phyloP scores from a whole-genome alignment of 192 early-diverging fungal species.

The Backusella mclennaniae region DNA sequence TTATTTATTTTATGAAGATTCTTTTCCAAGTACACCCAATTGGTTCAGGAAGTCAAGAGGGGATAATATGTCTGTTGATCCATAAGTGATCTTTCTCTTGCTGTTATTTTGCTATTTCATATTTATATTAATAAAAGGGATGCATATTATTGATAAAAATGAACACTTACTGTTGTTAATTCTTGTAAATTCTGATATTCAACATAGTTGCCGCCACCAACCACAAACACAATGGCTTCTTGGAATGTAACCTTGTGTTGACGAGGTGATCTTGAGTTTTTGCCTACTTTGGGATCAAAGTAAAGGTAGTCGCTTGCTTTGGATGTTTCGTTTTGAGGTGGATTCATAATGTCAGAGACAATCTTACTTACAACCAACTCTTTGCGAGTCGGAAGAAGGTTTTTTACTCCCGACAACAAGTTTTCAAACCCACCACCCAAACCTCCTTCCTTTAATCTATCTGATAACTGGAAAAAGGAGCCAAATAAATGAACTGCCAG shows the following conservation, averaged over 20 bases:
- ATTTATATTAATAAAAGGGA: slow-evolving; percentile 8
- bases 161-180: slow-evolving; percentile 64
- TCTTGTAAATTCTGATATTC: slow-evolving; percentile 97
- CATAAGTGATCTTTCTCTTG: slow-evolving; percentile 87
- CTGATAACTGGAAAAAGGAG: slow-evolving; percentile 49
- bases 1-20: slow-evolving; percentile 23
- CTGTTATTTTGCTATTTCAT: slow-evolving; percentile 41
- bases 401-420: slow-evolving; percentile 87
- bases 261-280: slow-evolving; percentile 45
- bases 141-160: background rate
- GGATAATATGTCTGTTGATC: slow-evolving; percentile 87
- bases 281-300: slow-evolving; percentile 83
- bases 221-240: slow-evolving; percentile 96
- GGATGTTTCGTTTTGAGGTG: slow-evolving; percentile 42
- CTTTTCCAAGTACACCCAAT: slow-evolving; percentile 63
- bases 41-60: slow-evolving; percentile 80
- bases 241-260: slow-evolving; percentile 63
- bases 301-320: slow-evolving; percentile 82
- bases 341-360: slow-evolving; percentile 85
- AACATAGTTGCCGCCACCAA: slow-evolving; percentile 97
- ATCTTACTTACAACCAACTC: slow-evolving; percentile 85
- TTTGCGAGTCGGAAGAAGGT: slow-evolving; percentile 87
- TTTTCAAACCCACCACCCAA: slow-evolving; percentile 71
- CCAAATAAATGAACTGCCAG: no score
- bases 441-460: slow-evolving; percentile 66